Base-by-base conservation (phyloP, 306 rosid genomes). In the Inga laurina region DNA sequence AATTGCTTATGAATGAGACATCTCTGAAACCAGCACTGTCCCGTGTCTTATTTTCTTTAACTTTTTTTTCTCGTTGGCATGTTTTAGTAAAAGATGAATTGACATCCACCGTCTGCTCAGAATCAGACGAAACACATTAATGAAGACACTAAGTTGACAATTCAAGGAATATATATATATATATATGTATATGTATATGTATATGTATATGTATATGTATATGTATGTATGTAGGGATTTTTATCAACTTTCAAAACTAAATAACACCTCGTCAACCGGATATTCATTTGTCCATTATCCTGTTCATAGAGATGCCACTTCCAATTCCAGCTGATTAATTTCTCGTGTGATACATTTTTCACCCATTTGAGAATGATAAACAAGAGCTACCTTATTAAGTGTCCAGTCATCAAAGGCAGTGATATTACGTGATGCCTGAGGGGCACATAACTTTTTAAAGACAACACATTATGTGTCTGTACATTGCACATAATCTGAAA, bases 1-100 rank as follows among this genome's bases (percentile, higher is more conserved):
- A 65, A 56, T 66, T 83, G 70, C 15, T 45, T 68, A 59, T 81
- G 91, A 83, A 81, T 86, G 81, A 83, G 91, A 88, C 91, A 83
- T 78, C 52, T 52, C 78, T 81, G 64, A 82, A 70, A 18, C 86
- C 87, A 79, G 21, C 72, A 18, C 44, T 85, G 81, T 82, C 76
- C 72, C 69, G 35, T 84, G 83, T 82, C 88, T 75, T 71, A 78
- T 81, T 82, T 82, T 76, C 62, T 77, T 10, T 66, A 64, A 22
- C 14, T 22, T 52, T 65, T 76, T 44, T 76, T 66, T 48, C 3
- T 5, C 54, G 57, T 76, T 45, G 62, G 45, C 48, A 76, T 76
- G 46, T 73, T 85, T 59, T 51, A 24, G 41, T 75, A 3, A 10
- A 65, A 22, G 8, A 61, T 39, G 49, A 80, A 77, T 77, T 44